Base-by-base conservation (phyloP, 306 rosid species). In the Prunus mongolica region DNA sequence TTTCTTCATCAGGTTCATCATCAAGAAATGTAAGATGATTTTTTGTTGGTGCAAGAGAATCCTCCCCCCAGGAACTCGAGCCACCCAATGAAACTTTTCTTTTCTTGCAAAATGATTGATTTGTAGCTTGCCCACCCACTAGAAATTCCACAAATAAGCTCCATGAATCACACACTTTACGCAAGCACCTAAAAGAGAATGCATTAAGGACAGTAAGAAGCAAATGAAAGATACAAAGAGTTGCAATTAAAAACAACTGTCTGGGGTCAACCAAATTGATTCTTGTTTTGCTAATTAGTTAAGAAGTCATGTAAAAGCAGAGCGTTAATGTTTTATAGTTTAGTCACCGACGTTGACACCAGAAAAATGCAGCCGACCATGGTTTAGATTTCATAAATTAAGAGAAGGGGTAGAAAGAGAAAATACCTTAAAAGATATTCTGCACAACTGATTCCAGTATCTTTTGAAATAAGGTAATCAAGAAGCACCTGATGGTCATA, bases 401-500 rank as follows among this genome's bases (percentile, higher is more conserved):
- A 28, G 5, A 64, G 14, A 50, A 44, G 34, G 34, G 0, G 47
- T 32, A 72, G 18, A 24, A 49, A 57, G 52, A 22, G 63, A 20
- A 60, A 46, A 63, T 71, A 91, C 98, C 98, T 89, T 71, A 94
- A 70, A 69, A 94, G 89, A 88, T 94, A 94, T 79, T 94, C 91
- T 76, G 87, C 93, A 78, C 96, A 94, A 77, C 84, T 87, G 67
- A 84, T 86, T 85, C 98, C 97, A 18, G 90, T 83, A 88, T 94
- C 93, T 80, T 90, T 94, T 5, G 97, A 90, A 75, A 94, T 90
- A 81, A 91, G 98, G 81, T 90, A 94, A 82, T 91, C 97, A 79
- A 94, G 89, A 79, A 94, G 95, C 85, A 94, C 91, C 78, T 87
- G 91, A 73, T 94, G 98, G 79, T 94, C 98, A 81, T 94, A 94